Base-by-base conservation (phyloP, 257 asterid genomes). In the Fraxinus americana region DNA sequence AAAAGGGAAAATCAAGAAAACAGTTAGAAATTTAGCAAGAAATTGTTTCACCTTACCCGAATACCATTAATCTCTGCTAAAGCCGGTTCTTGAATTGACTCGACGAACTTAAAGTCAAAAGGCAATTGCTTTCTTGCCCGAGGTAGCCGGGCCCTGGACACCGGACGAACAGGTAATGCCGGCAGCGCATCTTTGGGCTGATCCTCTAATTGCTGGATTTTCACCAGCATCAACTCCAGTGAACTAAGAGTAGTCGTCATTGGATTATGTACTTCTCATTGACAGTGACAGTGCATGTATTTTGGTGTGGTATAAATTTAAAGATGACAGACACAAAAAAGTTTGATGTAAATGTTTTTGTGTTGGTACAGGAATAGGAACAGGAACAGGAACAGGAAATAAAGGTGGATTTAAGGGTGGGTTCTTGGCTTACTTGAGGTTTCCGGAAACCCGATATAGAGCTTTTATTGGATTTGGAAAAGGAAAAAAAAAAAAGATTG, bases 141-240 rank as follows among this genome's bases (percentile, higher is more conserved):
- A 8, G 96, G 96, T 30, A 85, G 63, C 68, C 97, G 94, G 76
- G 90, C 89, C 79, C 85, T 85, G 0, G 83, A 85, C 1, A 89
- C 89, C 2, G 97, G 97, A 75, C 97, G 78, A 21, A 75, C 78
- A 3, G 97, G 97, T 85, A 92, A 80, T 19, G 95, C 79, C 5
- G 97, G 97, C 5, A 90, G 95, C n/a, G 4, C 29, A 27, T 79
- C 87, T 36, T 69, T 39, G 17, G 87, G 81, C 82, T 45, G 81
- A 52, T 83, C 88, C 50, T 91, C 92, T 78, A 45, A 35, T 75
- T 84, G 83, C 86, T 85, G 97, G 74, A 92, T 36, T 71, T 83
- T 85, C 11, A 85, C 88, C 81, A 92, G 90, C 97, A 92, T 88
- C 69, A 91, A 80, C 91, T 92, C 97, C 76, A 92, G 77, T 6